Percentiles rank a stretch among this genome's conserved stretches.
phyloP scores from a whole-genome alignment of 1,284 basidiomycete genomes.

The Cryptococcus wingfieldii region DNA sequence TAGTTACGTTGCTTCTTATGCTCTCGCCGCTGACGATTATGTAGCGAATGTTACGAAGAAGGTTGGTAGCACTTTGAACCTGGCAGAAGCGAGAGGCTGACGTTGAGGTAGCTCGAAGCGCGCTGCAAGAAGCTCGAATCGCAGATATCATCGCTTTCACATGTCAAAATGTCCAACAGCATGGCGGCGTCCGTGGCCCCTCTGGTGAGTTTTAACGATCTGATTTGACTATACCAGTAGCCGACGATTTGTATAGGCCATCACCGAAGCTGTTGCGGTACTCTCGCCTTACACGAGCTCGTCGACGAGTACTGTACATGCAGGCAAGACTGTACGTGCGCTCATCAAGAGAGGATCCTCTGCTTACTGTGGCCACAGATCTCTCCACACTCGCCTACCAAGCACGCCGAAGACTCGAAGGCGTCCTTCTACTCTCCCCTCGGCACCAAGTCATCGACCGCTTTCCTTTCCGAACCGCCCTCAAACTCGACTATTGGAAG shows the following conservation, averaged over 20 bases:
- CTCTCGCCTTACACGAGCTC: background rate
- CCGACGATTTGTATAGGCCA: background rate
- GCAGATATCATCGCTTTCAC: background rate
- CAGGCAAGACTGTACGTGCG: background rate
- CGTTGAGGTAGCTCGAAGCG: background rate
- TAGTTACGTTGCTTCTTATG: background rate
- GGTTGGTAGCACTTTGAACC: background rate
- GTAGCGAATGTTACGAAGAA: background rate
- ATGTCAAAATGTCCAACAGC: background rate
- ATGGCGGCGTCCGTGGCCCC: background rate
- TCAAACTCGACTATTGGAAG: background rate
- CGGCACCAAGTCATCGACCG: background rate
- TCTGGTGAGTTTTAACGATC: background rate
- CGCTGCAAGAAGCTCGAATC: conserved; percentile 2
- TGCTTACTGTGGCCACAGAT: background rate
- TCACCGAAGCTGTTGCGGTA: background rate
- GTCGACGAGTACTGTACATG: background rate
- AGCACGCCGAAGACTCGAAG: background rate
- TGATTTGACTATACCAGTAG: background rate
- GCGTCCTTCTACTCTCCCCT: background rate
- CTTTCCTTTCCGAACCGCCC: background rate
- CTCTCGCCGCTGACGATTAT: background rate
- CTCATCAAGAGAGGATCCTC: background rate
- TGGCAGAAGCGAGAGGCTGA: background rate
- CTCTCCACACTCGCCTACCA: background rate